Percentiles rank a stretch among this genome's conserved stretches.
These are phyloP conservation scores for Aspergillus incahuasiensis DNA, from an alignment of 495 filamentous ascomycete genomes.

Conservation along the genomic window DNA sequence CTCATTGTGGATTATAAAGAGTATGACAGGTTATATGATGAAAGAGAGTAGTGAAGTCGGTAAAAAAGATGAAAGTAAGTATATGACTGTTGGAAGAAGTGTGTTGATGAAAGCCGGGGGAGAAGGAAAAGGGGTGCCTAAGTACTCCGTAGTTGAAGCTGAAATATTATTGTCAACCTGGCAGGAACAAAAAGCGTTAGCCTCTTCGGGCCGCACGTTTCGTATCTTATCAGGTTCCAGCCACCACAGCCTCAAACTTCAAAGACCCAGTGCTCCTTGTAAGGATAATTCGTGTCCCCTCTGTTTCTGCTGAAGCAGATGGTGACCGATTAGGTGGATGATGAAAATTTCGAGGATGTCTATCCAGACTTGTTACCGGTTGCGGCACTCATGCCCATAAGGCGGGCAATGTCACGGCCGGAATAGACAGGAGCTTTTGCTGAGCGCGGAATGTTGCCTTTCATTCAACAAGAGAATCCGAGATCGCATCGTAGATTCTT, in stretches of 20 bases:
- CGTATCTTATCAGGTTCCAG: conserved; percentile 3
- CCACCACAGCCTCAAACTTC: conserved; percentile 8
- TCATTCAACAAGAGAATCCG: not conserved
- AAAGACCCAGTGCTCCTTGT: not conserved
- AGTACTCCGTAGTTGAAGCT: not conserved
- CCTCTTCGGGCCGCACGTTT: conserved; percentile 5
- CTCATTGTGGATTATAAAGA: conserved; percentile 55
- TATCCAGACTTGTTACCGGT: not conserved
- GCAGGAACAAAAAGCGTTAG: conserved; percentile 13
- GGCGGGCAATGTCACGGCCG: not conserved
- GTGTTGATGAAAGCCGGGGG: conserved; percentile 4
- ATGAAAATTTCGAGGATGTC: not conserved
- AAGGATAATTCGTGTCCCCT: not conserved
- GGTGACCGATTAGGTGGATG: not conserved
- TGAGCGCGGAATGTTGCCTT: conserved; percentile 1
- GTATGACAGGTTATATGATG: not conserved
- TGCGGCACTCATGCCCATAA: not conserved
- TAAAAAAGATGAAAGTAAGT: not conserved
- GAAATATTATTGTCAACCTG: conserved; percentile 7
- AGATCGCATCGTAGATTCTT: not conserved
- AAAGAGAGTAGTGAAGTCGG: not conserved
- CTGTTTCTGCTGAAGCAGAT: not conserved
- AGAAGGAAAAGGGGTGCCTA: conserved; percentile 13
- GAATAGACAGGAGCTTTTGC: not conserved
- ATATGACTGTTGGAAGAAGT: not conserved